Evolutionary conservation across 805 yeast species (phyloP).

Genomic region (Nakazawaea laoshanensis): DNA sequence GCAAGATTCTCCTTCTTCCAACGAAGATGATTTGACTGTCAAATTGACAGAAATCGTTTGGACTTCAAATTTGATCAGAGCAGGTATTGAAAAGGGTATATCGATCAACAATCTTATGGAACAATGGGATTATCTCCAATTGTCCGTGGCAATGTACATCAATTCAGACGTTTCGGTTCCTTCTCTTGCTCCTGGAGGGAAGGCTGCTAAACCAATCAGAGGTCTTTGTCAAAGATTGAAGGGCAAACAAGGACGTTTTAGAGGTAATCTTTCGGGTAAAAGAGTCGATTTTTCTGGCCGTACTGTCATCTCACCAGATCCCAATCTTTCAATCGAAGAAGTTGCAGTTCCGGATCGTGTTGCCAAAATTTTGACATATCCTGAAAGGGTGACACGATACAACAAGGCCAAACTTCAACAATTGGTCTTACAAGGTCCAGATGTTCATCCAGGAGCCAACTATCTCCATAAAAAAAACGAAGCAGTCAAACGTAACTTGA

Average conservation of each 20-base stretch:
- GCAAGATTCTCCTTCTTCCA: slow-evolving; percentile 83
- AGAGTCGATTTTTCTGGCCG: slow-evolving; percentile 98
- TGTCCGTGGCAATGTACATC: slow-evolving; percentile 94
- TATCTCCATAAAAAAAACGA: slow-evolving; percentile 79
- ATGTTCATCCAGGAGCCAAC: slow-evolving; percentile 93
- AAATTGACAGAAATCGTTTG: slow-evolving; percentile 94
- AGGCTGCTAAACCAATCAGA: slow-evolving; percentile 72
- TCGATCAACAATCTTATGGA: slow-evolving; percentile 92
- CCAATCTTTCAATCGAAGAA: slow-evolving; percentile 88
- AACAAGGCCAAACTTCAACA: slow-evolving; percentile 70
- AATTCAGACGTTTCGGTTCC: slow-evolving; percentile 91
- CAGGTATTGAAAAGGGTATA: slow-evolving; percentile 93
- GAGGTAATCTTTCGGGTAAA: slow-evolving; percentile 97
- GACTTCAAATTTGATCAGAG: slow-evolving; percentile 90
- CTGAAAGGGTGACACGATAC: slow-evolving; percentile 88
- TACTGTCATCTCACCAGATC: slow-evolving; percentile 98
- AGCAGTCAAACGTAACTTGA: slow-evolving; percentile 74
- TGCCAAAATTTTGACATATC: slow-evolving; percentile 91
- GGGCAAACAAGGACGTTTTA: slow-evolving; percentile 97
- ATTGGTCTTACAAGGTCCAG: slow-evolving; percentile 78
- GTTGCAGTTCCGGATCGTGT: slow-evolving; percentile 98
- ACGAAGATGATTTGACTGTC: slow-evolving; percentile 96
- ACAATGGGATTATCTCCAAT: slow-evolving; percentile 96
- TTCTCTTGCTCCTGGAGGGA: slow-evolving; percentile 60
- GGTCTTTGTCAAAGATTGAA: slow-evolving; percentile 96